Percentiles rank a stretch among this genome's conserved stretches.
Evolutionary conservation across 495 filamentous ascomycete species (phyloP).

Genomic region (Hyphodiscus hymeniophilus): DNA sequence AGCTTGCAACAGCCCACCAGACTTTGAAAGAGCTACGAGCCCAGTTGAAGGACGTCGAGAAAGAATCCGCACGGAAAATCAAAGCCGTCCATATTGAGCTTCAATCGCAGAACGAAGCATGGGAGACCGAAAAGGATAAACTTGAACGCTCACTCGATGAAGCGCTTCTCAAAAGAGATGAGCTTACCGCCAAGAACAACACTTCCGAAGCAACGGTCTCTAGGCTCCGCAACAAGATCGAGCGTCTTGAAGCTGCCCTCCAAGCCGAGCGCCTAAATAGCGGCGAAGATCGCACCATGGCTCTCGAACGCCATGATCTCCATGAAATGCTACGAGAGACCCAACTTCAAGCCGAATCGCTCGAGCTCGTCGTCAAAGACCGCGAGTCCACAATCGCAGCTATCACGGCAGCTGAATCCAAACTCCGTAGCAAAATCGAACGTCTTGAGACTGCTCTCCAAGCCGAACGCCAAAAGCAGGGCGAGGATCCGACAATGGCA

Average conservation of each 20-base stretch:
- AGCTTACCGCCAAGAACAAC: constrained; percentile 25
- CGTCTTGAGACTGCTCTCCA: constrained; percentile 47
- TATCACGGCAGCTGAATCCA: constrained; percentile 35
- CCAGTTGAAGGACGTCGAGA: constrained; percentile 46
- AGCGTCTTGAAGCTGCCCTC: constrained; percentile 44
- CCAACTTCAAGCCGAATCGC: constrained; percentile 32
- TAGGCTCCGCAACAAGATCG: constrained; percentile 23
- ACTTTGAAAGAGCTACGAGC: constrained; percentile 52
- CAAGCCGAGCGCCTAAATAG: constrained; percentile 33
- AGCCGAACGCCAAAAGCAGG: constrained; percentile 31
- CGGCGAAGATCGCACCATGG: constrained; percentile 28
- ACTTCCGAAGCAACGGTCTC: constrained; percentile 23
- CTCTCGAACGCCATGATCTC: constrained; percentile 27
- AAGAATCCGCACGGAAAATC: constrained; percentile 41
- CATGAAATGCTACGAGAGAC: constrained; percentile 33
- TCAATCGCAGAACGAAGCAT: constrained; percentile 22
- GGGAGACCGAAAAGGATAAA: constrained; percentile 42
- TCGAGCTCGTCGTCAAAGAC: constrained; percentile 32
- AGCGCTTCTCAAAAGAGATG: constrained; percentile 22
- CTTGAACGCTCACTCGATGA: constrained; percentile 34
- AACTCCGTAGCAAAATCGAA: constrained; percentile 33
- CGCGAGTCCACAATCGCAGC: constrained; percentile 42
- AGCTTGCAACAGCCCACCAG: constrained; percentile 54
- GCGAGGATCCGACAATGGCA: constrained; percentile 26
- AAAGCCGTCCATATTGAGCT: constrained; percentile 37